phyloP scores from a whole-genome alignment of 2,329 filamentous ascomycete genomes.

The Lasiodiplodia sp. region DNA sequence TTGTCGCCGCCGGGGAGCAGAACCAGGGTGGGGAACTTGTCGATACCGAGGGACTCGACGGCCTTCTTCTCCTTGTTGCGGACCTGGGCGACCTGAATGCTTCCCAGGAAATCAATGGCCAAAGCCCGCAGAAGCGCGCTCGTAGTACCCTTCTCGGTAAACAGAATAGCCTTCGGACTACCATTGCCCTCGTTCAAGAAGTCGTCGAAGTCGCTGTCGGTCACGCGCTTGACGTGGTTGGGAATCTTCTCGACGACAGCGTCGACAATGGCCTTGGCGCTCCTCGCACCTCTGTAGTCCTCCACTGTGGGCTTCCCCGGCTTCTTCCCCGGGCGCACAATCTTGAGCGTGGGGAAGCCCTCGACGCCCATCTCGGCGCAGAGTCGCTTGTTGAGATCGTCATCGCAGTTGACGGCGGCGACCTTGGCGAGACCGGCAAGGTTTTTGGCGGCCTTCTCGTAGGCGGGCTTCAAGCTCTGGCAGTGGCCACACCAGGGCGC shows the following conservation, averaged over 20 bases:
- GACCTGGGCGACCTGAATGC: conserved; percentile 81
- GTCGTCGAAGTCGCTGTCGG: conserved; percentile 77
- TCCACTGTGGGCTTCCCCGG: conserved; percentile 80
- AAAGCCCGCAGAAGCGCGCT: conserved; percentile 83
- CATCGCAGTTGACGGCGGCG: conserved; percentile 93
- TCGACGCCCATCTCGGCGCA: conserved; percentile 87
- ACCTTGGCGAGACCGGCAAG: conserved; percentile 94
- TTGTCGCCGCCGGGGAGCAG: conserved; percentile 76
- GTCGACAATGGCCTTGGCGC: conserved; percentile 86
- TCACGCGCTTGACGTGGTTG: conserved; percentile 84
- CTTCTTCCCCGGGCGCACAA: conserved; percentile 85
- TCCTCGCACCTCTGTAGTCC: conserved; percentile 86
- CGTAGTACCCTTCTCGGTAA: conserved; percentile 90
- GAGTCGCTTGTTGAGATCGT: conserved; percentile 87
- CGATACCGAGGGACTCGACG: conserved; percentile 76
- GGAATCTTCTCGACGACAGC: conserved; percentile 86
- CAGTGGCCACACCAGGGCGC: conserved; percentile 98
- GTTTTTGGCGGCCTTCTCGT: conserved; percentile 90
- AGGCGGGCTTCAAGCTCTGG: conserved; percentile 92
- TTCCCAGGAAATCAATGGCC: conserved; percentile 88
- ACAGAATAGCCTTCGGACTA: conserved; percentile 84
- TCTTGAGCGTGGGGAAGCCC: conserved; percentile 96
- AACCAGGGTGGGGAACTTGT: conserved; percentile 80
- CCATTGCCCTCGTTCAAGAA: conserved; percentile 75
- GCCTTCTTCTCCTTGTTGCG: conserved; percentile 78